phyloP scores from a whole-genome alignment of 179 eudicot species.

The Silene noctiflora region DNA sequence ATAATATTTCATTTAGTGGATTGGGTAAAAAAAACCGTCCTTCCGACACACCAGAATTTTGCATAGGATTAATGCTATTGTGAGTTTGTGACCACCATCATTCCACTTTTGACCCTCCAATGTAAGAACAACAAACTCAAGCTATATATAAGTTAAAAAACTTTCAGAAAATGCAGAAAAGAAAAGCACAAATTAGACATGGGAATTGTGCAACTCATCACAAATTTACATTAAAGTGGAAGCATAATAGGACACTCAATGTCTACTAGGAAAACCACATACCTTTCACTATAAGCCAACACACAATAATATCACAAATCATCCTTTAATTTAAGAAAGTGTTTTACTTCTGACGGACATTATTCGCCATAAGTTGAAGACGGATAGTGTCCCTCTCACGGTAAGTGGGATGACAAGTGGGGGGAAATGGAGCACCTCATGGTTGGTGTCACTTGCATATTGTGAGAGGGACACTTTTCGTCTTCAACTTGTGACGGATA shows the following conservation, averaged over 20 bases:
- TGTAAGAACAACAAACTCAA: background rate
- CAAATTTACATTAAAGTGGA: conserved; percentile 15
- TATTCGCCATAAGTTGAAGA: too few species aligned
- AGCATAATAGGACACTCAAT: conserved; percentile 25
- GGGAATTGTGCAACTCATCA: conserved; percentile 16
- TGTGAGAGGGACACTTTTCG: too few species aligned
- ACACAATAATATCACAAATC: background rate
- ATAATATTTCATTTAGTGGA: too few species aligned
- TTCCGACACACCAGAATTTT: too few species aligned
- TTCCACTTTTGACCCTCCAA: conserved; percentile 13
- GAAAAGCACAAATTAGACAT: conserved; percentile 2
- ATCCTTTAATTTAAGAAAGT: background rate
- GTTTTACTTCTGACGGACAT: too few species aligned
- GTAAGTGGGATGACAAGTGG: too few species aligned
- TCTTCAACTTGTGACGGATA: too few species aligned
- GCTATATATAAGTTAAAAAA: background rate
- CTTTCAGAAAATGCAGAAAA: conserved; percentile 1
- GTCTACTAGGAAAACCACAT: conserved; percentile 33
- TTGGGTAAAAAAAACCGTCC: too few species aligned
- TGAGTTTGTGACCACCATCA: background rate
- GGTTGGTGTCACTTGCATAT: too few species aligned
- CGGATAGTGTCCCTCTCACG: too few species aligned
- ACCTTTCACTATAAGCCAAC: conserved; percentile 36
- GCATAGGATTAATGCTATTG: too few species aligned
- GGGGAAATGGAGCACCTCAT: too few species aligned